phyloP scores from a whole-genome alignment of 2,329 filamentous ascomycete species.

The Daldinia sp. region DNA sequence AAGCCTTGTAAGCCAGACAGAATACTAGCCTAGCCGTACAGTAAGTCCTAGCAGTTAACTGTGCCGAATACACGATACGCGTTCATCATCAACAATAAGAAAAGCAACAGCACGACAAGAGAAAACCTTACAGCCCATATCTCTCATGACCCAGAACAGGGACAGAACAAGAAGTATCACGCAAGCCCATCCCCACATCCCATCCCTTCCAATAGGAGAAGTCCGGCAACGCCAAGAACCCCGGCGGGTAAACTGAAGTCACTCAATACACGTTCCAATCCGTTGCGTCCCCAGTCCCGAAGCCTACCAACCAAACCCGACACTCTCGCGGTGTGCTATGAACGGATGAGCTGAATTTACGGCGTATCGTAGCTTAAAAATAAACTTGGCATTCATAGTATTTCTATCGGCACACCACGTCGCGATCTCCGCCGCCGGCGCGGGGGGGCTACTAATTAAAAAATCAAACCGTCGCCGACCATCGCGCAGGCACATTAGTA shows the following conservation, averaged over 20 bases:
- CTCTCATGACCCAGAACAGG: no score
- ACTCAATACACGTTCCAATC: constrained; percentile 4
- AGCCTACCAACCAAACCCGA: background rate
- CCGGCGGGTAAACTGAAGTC: background rate
- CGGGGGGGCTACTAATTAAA: background rate
- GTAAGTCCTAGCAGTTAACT: background rate
- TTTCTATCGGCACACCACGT: constrained; percentile 5
- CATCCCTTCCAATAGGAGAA: background rate
- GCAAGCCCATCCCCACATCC: background rate
- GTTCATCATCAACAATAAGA: background rate
- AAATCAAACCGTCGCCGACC: no score
- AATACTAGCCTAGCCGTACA: constrained; percentile 15
- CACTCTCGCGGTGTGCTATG: background rate
- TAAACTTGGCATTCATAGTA: constrained; percentile 18
- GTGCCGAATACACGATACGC: constrained; percentile 5
- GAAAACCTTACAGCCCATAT: constrained; percentile 12
- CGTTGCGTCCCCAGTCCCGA: background rate
- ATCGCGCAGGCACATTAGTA: background rate
- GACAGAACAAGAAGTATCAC: background rate
- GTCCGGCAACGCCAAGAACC: constrained; percentile 11
- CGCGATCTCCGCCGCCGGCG: background rate
- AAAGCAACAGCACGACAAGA: background rate
- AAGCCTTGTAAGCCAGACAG: background rate
- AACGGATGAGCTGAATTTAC: background rate
- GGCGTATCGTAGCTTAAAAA: constrained; percentile 3